These are phyloP conservation scores for Allantophomopsis lycopodina DNA, from an alignment of 2,329 filamentous ascomycete genomes.

Conservation along the genomic window DNA sequence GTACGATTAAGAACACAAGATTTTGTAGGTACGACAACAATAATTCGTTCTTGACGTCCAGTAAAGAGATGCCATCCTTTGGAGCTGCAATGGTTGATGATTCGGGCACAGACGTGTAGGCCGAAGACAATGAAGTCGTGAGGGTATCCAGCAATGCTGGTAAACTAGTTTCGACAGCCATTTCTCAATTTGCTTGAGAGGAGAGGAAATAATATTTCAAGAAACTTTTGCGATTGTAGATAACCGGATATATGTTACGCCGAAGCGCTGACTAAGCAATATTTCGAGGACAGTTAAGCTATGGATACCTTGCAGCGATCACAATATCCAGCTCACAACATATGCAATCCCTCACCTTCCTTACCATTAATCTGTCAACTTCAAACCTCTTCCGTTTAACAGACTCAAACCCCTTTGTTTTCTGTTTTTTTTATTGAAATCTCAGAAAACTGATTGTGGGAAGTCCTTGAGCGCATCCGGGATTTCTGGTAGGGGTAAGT, in stretches of 20 bases:
- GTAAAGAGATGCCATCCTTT: constrained; percentile 78
- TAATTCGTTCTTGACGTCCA: constrained; percentile 95
- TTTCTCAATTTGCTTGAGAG: constrained; percentile 8
- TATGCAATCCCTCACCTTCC: too few relatives aligned
- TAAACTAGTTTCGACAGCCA: constrained; percentile 36
- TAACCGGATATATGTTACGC: not conserved
- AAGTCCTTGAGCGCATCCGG: too few relatives aligned
- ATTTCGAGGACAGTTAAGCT: not conserved
- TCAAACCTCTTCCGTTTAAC: too few relatives aligned
- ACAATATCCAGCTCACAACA: too few relatives aligned
- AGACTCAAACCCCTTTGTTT: too few relatives aligned
- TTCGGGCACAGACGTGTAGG: constrained; percentile 45
- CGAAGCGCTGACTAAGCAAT: not conserved
- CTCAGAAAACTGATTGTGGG: too few relatives aligned
- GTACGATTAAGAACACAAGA: constrained; percentile 72
- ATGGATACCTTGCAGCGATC: not conserved
- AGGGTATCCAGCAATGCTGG: constrained; percentile 37
- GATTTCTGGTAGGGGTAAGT: too few relatives aligned
- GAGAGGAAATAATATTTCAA: too few relatives aligned
- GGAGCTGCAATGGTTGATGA: constrained; percentile 56
- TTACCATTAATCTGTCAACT: too few relatives aligned
- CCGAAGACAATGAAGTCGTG: constrained; percentile 33
- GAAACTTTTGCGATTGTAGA: not conserved
- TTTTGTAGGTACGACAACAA: constrained; percentile 93
- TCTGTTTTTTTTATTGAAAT: too few relatives aligned